Evolutionary conservation across 257 asterid genomes (phyloP).

Genomic region (Verbena officinalis): DNA sequence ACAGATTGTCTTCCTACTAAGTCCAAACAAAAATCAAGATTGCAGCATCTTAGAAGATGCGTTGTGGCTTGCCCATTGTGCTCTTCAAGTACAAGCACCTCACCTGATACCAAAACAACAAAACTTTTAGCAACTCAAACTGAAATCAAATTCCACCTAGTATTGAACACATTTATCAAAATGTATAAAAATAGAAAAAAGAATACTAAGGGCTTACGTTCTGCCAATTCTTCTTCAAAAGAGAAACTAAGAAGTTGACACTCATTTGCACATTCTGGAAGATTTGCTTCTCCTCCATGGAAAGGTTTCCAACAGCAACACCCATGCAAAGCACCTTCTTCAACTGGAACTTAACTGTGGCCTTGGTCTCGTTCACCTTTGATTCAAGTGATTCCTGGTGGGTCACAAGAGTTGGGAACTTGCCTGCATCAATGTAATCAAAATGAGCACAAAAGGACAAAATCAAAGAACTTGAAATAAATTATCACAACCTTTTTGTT

Average conservation of each 20-base stretch:
- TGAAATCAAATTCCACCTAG: too few relatives aligned
- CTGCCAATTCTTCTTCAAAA: slow-evolving; percentile 60
- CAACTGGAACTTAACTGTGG: slow-evolving; percentile 52
- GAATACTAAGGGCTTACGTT: slow-evolving; percentile 34
- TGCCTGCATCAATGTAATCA: slow-evolving; percentile 34
- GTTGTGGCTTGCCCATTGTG: slow-evolving; percentile 58
- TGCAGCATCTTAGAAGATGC: slow-evolving; percentile 41
- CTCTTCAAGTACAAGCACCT: slow-evolving; percentile 60
- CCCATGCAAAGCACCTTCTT: slow-evolving; percentile 65
- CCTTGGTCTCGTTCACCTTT: slow-evolving; percentile 60
- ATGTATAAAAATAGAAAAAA: too few relatives aligned
- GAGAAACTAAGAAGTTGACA: slow-evolving; percentile 54
- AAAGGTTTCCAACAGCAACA: slow-evolving; percentile 55
- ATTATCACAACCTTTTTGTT: not conserved
- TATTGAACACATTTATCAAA: too few relatives aligned
- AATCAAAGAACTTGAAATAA: not conserved
- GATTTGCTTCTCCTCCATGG: slow-evolving; percentile 61
- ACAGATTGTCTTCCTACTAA: slow-evolving; percentile 10
- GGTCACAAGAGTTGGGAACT: slow-evolving; percentile 57
- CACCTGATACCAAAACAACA: slow-evolving; percentile 34
- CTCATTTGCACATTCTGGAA: slow-evolving; percentile 61
- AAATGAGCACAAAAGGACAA: not conserved
- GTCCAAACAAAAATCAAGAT: not conserved
- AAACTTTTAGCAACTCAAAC: not conserved
- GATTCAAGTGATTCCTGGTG: slow-evolving; percentile 61